Percentiles rank a stretch among this genome's conserved stretches.
Conservation (phyloP, 352 stramenopile species). For the Ochromonadaceae sp. region DNA sequence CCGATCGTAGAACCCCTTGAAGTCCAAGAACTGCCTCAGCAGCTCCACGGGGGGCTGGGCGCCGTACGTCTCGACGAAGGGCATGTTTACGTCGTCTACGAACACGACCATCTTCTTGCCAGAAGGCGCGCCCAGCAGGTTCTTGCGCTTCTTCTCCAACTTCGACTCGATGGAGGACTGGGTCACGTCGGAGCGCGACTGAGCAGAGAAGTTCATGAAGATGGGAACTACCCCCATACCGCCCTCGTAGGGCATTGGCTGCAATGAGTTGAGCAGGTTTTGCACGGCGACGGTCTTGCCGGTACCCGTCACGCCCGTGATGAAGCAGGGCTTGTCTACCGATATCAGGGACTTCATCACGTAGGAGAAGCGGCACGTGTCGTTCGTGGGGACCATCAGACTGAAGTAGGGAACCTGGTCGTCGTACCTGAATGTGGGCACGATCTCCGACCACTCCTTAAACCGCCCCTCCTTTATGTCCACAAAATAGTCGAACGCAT, state of each 20-base stretch:
- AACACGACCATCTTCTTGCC: constrained; percentile 62
- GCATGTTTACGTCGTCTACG: constrained; percentile 87
- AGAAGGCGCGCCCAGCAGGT: constrained; percentile 63
- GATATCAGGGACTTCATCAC: constrained; percentile 53
- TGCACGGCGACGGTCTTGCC: constrained; percentile 69
- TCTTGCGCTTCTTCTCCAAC: constrained; percentile 85
- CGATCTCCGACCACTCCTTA: constrained; percentile 60
- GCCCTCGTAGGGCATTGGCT: constrained; percentile 29
- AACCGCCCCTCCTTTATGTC: constrained; percentile 39
- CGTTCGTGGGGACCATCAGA: constrained; percentile 79
- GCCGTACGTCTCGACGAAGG: constrained; percentile 77
- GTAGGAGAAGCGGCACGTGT: constrained; percentile 81
- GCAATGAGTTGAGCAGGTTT: constrained; percentile 40
- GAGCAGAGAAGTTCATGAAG: constrained; percentile 71
- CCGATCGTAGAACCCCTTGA: constrained; percentile 84
- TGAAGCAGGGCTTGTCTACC: constrained; percentile 56
- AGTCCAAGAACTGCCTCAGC: constrained; percentile 79
- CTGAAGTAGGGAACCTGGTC: constrained; percentile 70
- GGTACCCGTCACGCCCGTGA: constrained; percentile 66
- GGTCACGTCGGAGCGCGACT: constrained; percentile 67
- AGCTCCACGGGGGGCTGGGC: constrained; percentile 80
- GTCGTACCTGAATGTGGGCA: constrained; percentile 61
- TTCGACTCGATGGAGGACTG: constrained; percentile 74
- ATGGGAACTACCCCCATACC: constrained; percentile 33
- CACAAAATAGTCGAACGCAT: constrained; percentile 66